These are phyloP conservation scores for Aegilops longissima DNA, from an alignment of 176 grass and related monocot species.

Conservation along the genomic window DNA sequence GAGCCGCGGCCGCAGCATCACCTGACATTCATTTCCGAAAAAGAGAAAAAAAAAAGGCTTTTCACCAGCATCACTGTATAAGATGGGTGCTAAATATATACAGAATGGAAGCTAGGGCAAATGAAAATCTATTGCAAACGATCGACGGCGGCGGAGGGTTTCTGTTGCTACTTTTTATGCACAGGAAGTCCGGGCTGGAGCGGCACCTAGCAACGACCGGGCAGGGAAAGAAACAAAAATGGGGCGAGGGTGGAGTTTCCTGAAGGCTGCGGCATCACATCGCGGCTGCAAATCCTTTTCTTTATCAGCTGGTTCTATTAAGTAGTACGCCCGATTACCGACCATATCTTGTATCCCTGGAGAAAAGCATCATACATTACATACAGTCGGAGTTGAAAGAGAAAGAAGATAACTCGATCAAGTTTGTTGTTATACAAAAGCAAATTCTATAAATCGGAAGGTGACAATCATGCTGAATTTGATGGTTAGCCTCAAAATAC, in stretches of 20 bases:
- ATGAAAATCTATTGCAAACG: constrained; percentile 38
- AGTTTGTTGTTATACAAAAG: not conserved
- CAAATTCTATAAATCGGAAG: not conserved
- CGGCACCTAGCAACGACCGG: constrained; percentile 31
- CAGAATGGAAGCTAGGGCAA: constrained; percentile 39
- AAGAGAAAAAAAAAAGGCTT: not conserved
- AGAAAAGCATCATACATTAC: constrained; percentile 8
- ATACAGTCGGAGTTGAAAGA: not conserved
- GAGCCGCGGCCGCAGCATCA: not conserved
- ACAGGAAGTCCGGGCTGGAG: constrained; percentile 33
- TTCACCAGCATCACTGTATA: constrained; percentile 46
- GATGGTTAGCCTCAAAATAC: not conserved
- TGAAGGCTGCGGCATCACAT: constrained; percentile 29
- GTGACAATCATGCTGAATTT: not conserved
- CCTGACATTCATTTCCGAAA: constrained; percentile 10
- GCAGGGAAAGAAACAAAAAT: constrained; percentile 18
- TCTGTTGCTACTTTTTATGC: constrained; percentile 64
- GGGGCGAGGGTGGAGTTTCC: not conserved
- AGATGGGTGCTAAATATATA: constrained; percentile 59
- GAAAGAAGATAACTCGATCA: not conserved
- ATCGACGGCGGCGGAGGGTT: not conserved
- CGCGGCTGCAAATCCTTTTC: constrained; percentile 8
- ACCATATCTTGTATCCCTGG: constrained; percentile 64
- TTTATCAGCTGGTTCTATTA: constrained; percentile 18
- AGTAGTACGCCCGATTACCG: constrained; percentile 15